Base-by-base conservation (phyloP, 1,139 yeast genomes). In the Suhomyces wounanorum region DNA sequence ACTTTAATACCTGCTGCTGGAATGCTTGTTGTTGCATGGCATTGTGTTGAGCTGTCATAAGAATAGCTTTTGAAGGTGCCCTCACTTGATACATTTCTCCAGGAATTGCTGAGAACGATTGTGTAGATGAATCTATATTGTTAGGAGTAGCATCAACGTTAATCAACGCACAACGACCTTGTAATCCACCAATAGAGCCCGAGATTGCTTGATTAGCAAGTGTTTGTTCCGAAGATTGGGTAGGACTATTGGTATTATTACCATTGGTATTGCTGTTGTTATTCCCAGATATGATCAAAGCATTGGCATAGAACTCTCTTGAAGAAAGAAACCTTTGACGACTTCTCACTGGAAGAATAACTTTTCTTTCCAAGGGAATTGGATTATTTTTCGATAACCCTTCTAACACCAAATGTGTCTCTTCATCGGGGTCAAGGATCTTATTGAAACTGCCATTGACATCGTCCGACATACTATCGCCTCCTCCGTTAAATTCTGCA, bases 341-440 rank as follows among this genome's bases (percentile, higher is more conserved):
- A 54, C 82, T 71, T 49, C 89, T 78, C 0, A 86, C 79, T 1
- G 97, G 92, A 60, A 88, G 72, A 11, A 90, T 65, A 11, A 86
- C 86, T 51, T 83, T 84, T 41, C 91, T 72, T 63, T 92, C 98
- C 53, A 92, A 69, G 1, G 98, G 98, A 53, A 87, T 76, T 3
- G 96, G 92, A 53, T 82, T 79, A 42, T 91, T 86, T 59, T 89
- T 78, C 11, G 88, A 81, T 31, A 94, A 89, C n/a, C 98, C 98
- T 55, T 89, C 94, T 65, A 95, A 75, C 2, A 95, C 98, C 61
- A 88, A 89, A 51, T 89, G 92, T 1, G 97, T 90, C 63, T 95
- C 99, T 65, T 91, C 97, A 61, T 94, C 97, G 6, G 96, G 96
- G 60, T 76, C 79, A 44, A 76, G 67, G 5, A 72, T 65, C 52